phyloP scores from a whole-genome alignment of 305 asterid genomes.

The Fraxinus greggii region DNA sequence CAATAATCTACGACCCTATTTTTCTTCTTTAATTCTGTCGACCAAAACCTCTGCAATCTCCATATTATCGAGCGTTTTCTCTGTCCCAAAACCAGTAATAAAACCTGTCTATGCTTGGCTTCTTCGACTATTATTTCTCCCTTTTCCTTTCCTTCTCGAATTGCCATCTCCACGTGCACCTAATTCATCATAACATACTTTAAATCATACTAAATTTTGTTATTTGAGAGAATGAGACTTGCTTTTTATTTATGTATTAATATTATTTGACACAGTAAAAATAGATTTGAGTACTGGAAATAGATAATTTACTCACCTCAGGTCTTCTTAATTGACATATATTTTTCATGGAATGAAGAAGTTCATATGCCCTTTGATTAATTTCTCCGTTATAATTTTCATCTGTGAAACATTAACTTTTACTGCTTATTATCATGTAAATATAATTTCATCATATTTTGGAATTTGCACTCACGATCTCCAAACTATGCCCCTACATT shows the following conservation, averaged over 20 bases:
- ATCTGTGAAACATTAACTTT: constrained; percentile 37
- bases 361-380: constrained; percentile 44
- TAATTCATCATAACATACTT: constrained; percentile 23
- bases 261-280: neutral
- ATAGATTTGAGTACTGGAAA: neutral
- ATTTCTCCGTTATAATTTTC: constrained; percentile 28
- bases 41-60: constrained; percentile 59
- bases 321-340: constrained; percentile 63
- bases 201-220: neutral
- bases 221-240: neutral
- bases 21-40: constrained; percentile 31
- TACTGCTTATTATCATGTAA: neutral
- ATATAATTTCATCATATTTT: neutral
- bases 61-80: constrained; percentile 52
- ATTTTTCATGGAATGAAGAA: constrained; percentile 50
- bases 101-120: constrained; percentile 46
- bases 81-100: constrained; percentile 74
- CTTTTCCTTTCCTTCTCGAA: constrained; percentile 62
- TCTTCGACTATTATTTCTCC: constrained; percentile 66
- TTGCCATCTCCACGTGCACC: constrained; percentile 66
- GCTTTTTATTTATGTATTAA: neutral
- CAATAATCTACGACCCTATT: constrained; percentile 63
- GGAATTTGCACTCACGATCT: neutral
- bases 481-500: neutral
- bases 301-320: constrained; percentile 50